Conservation (phyloP, 2,329 filamentous ascomycete genomes). For the Aspergillus texensis region DNA sequence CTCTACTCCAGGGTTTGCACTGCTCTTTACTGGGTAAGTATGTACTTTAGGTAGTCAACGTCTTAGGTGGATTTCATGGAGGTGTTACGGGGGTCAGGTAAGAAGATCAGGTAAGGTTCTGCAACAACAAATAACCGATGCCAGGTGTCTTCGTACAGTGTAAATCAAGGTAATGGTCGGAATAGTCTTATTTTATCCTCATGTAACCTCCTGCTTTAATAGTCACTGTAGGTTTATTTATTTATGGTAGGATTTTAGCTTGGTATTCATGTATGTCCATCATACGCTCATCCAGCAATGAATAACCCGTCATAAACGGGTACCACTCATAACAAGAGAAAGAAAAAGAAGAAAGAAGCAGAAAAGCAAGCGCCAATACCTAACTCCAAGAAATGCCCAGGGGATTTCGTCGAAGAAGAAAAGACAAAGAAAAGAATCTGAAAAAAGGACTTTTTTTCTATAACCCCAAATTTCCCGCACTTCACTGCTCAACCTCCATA, state of each 20-base stretch:
- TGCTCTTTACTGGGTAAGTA: slow-evolving; percentile 43
- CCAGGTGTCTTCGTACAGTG: slow-evolving; percentile 25
- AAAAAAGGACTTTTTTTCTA: slow-evolving; percentile 15
- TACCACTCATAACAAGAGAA: slow-evolving; percentile 18
- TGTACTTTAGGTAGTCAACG: slow-evolving; percentile 44
- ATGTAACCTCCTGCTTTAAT: neutral
- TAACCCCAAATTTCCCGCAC: slow-evolving; percentile 3
- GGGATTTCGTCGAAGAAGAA: slow-evolving; percentile 29
- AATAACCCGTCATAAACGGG: slow-evolving; percentile 4
- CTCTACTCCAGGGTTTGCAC: slow-evolving; percentile 32
- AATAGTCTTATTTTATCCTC: slow-evolving; percentile 9
- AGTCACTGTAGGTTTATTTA: slow-evolving; percentile 9
- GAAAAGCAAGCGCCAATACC: slow-evolving; percentile 34
- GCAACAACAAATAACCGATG: slow-evolving; percentile 29
- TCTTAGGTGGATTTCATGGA: slow-evolving; percentile 22
- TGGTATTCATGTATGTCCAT: slow-evolving; percentile 34
- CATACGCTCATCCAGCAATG: slow-evolving; percentile 36
- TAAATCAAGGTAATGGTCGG: slow-evolving; percentile 22
- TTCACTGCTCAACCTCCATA: slow-evolving; percentile 45
- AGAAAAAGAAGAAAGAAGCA: slow-evolving; percentile 20
- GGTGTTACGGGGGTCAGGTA: slow-evolving; percentile 36
- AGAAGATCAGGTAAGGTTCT: slow-evolving; percentile 49
- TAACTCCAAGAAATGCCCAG: slow-evolving; percentile 43
- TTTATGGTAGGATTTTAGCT: slow-evolving; percentile 28
- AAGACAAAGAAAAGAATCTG: slow-evolving; percentile 17